phyloP scores from a whole-genome alignment of 371 early-diverging fungal genomes.

The Mucor plumbeus region DNA sequence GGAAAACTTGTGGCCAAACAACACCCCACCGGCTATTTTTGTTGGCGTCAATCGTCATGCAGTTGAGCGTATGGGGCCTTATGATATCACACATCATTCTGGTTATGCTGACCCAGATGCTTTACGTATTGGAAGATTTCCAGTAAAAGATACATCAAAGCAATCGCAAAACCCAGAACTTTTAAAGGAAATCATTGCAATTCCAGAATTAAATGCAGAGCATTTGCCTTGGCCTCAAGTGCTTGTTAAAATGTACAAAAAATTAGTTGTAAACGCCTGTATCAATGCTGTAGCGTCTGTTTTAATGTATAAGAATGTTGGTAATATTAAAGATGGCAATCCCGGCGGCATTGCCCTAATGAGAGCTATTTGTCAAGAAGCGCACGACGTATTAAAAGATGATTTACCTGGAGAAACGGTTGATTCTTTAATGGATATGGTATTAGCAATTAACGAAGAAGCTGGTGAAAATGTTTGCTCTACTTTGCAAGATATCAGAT shows the following conservation, averaged over 20 bases:
- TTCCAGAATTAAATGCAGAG: conserved; percentile 34
- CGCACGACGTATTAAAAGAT: conserved; percentile 29
- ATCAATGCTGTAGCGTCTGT: conserved; percentile 64
- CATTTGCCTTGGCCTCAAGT: conserved; percentile 46
- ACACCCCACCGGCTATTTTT: conserved; percentile 41
- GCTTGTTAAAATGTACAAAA: conserved; percentile 48
- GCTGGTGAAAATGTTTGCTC: conserved; percentile 62
- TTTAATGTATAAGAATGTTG: conserved; percentile 50
- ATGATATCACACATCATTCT: conserved; percentile 52
- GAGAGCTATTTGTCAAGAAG: conserved; percentile 38
- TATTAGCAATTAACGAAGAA: conserved; percentile 29
- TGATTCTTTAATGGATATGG: conserved; percentile 31
- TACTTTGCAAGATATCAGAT: conserved; percentile 58
- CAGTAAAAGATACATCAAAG: conserved; percentile 17
- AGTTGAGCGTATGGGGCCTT: conserved; percentile 44
- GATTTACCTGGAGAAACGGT: conserved; percentile 31
- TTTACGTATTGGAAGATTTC: conserved; percentile 36
- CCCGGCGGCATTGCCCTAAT: conserved; percentile 27
- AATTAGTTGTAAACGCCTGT: conserved; percentile 63
- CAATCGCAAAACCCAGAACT: conserved; percentile 2
- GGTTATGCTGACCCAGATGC: conserved; percentile 47
- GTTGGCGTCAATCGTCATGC: conserved; percentile 66
- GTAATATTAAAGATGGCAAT: conserved; percentile 24
- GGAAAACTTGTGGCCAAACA: conserved; percentile 36
- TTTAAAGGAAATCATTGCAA: conserved; percentile 27